phyloP scores from a whole-genome alignment of 768 basidiomycete genomes.

The Amanita subjunquillea region DNA sequence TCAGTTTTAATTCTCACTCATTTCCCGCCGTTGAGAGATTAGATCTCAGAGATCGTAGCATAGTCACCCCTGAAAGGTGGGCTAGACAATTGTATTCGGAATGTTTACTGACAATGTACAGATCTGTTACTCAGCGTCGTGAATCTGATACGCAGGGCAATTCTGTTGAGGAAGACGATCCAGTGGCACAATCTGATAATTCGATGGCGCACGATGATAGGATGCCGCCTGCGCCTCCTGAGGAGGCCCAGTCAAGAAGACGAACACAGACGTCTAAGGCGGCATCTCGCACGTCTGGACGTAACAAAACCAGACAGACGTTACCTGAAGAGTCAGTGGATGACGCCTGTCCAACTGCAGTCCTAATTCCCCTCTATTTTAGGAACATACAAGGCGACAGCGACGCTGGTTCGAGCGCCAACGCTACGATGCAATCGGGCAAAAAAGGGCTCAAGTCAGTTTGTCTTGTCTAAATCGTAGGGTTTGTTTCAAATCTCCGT shows the following conservation, averaged over 20 bases:
- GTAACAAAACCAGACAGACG: background rate
- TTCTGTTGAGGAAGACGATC: background rate
- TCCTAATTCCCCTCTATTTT: background rate
- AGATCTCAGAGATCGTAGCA: background rate
- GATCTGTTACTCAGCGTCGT: background rate
- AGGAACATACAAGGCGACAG: background rate
- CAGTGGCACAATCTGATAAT: background rate
- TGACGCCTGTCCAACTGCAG: background rate
- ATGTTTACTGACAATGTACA: background rate
- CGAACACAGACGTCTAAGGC: background rate
- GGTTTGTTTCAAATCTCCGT: background rate
- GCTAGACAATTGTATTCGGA: background rate
- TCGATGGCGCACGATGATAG: background rate
- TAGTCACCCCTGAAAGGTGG: background rate
- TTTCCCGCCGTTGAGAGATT: background rate
- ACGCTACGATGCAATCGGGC: background rate
- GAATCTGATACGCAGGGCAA: background rate
- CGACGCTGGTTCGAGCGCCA: background rate
- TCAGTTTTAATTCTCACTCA: background rate
- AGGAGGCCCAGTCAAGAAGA: background rate
- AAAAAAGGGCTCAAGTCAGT: slow-evolving; percentile 2
- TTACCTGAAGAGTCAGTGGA: background rate
- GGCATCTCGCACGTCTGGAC: background rate
- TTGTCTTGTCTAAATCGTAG: background rate
- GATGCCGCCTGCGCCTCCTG: background rate